Evolutionary conservation across 2,329 filamentous ascomycete genomes (phyloP), one percentile per base, ranked within the genome.

Genomic region (Hypoxylon sp.): DNA sequence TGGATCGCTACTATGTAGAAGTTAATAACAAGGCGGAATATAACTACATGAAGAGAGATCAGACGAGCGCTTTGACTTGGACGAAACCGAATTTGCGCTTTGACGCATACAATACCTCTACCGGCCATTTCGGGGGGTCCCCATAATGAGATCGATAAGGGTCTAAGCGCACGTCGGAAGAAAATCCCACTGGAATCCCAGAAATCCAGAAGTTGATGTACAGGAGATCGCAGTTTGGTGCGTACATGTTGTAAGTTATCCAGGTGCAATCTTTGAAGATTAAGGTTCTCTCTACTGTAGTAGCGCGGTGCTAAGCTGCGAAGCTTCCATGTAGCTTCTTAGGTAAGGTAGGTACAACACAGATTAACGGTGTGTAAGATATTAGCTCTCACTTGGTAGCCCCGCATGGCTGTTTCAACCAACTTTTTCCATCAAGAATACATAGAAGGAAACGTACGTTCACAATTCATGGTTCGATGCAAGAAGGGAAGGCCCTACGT

Each of bases 1-100:
- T n/a, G n/a, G n/a, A n/a, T n/a, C n/a, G n/a, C n/a, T n/a, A n/a
- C n/a, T n/a, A n/a, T n/a, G n/a, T n/a, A n/a, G n/a, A n/a, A n/a
- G 43, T 45, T 53, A 58, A 63, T 67, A 63, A 64, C 52, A 49
- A 57, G 34, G 25, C 34, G 41, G 51, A 46, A 67, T 63, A 51
- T 48, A 61, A 64, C 30, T 49, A 55, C 25, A 68, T 52, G 45
- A 57, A 19, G 36, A 59, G 65, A 67, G 68, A 70, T 70, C 68
- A 70, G 68, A 70, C 65, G 61, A 70, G 65, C 68, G 68, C 68
- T 70, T 70, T 70, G 68, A 70, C 68, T 43, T 58, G 48, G 65
- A 50, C 65, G 68, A 70, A 68, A 68, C 68, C 49, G 55, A 70
- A 70, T 68, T 70, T 70, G 56, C 68, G 68, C 68, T 68, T 70